Evolutionary conservation across 257 asterid species (phyloP), one percentile per base, ranked within the genome.

Genomic region (Penstemon davidsonii): DNA sequence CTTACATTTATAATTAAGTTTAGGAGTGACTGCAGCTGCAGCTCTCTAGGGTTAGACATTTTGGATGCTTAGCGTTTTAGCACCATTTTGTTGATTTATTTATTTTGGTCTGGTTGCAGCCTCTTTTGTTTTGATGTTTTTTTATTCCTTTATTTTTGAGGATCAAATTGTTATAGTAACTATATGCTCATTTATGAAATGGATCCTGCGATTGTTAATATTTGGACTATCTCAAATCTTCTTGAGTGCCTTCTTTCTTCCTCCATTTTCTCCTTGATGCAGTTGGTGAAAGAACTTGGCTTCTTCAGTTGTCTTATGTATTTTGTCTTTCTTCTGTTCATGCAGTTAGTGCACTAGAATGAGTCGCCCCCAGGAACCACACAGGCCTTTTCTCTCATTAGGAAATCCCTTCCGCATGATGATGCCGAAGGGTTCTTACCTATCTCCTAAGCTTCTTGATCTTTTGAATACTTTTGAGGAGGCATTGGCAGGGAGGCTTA

Each of bases 401-500:
- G 94, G 97, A 58, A 92, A 92, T 73, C 96, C 98, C 15, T 84
- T 92, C 78, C 81, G 87, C 55, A 88, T 70, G 93, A 81, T 92
- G 43, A 39, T 72, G 15, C 85, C 95, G 1, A 88, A 82, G 81
- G 89, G 92, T 25, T 76, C 88, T 4, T 39, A 71, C 50, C 79
- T 83, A 38, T 78, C 96, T 41, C 92, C 91, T 2, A 81, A 78
- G 82, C 86, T 90, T 60, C 81, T 79, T 39, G 79, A 84, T 63
- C 62, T 86, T 53, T 71, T 88, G 77, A 84, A 86, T 74, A 60
- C 84, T 25, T 92, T 92, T 36, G 98, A 90, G 77, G 86, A 80
- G 78, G 74, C 84, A 7, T 65, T 90, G 66, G 80, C 89, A 19
- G 87, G 72, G 66, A 84, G 81, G 79, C 90, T 92, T 15, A 72